Evolutionary conservation across 1,284 basidiomycete species (phyloP), one percentile per base, ranked within the genome.

Genomic region (Tetrapyrgos nigripes): DNA sequence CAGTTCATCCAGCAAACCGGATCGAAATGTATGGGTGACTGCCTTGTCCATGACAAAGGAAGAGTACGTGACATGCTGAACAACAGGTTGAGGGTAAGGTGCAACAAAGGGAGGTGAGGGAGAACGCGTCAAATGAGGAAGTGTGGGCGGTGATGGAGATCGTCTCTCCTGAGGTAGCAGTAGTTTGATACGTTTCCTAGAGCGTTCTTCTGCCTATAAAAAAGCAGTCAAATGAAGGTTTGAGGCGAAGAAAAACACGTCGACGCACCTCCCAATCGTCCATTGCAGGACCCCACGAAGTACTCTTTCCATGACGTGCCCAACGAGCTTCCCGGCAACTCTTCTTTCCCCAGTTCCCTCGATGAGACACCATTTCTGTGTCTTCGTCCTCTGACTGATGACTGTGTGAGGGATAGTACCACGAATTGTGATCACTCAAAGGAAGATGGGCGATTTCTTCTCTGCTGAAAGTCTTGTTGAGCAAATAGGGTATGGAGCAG

Each of bases 331-430:
- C 85, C 67, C 83, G 84, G 57, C 79, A 72, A 10, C 79, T 80
- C 73, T 93, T 93, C 58, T 85, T 84, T 4, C 92, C 91, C 91
- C 91, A 93, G 65, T 93, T 93, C 33, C 92, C 89, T 45, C 77
- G 76, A 13, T 75, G 79, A 46, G 79, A 75, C 53, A 75, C 79
- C 58, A 75, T 72, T 59, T 74, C 70, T 27, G 82, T 70, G 31
- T 83, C 79, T 60, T 85, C 84, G 23, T 86, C 86, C 59, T 89
- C 87, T 23, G 83, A 83, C 55, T 82, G 80, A 66, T 85, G 80
- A 19, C 85, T 88, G 68, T 85, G 83, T 11, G 87, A 84, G 2
- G 90, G 91, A 64, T 91, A 92, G 68, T 89, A 92, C 88, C 89
- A 92, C 26, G 83, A 79, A 66, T 91, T 89, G 57, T 82, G 83